Percentiles rank a stretch among this genome's conserved stretches.
phyloP scores from a whole-genome alignment of 768 basidiomycete genomes.

The Collybia mongolica region DNA sequence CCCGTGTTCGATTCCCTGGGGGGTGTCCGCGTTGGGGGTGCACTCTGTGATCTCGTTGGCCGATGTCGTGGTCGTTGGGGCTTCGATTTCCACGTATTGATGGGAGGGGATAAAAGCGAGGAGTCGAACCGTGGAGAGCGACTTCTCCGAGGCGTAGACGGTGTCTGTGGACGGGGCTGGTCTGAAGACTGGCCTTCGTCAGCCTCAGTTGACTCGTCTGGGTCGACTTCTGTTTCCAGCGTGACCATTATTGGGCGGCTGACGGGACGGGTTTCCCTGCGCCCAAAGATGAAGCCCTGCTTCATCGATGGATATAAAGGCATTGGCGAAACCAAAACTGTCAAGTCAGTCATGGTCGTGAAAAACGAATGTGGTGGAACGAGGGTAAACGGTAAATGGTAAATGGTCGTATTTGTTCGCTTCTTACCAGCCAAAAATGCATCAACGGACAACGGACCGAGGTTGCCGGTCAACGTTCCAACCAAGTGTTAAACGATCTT shows the following conservation, averaged over 20 bases:
- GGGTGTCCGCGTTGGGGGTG: constrained; percentile 37
- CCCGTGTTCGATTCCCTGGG: constrained; percentile 3
- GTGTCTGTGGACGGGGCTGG: not conserved
- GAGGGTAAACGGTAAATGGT: not conserved
- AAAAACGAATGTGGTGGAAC: not conserved
- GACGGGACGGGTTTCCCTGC: constrained; percentile 22
- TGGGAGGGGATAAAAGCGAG: constrained; percentile 44
- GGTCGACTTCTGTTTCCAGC: constrained; percentile 31
- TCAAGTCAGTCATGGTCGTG: constrained; percentile 48
- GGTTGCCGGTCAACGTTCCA: too few relatives aligned
- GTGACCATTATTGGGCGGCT: constrained; percentile 41
- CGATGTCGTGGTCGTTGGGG: constrained; percentile 29
- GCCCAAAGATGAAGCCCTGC: constrained; percentile 29
- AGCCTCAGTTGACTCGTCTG: constrained; percentile 19
- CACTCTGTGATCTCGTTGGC: constrained; percentile 46
- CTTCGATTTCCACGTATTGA: constrained; percentile 44
- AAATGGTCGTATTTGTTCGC: too few relatives aligned
- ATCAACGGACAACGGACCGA: too few relatives aligned
- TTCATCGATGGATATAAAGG: constrained; percentile 37
- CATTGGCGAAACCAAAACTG: constrained; percentile 48
- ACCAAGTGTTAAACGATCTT: too few relatives aligned
- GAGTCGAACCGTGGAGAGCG: constrained; percentile 26
- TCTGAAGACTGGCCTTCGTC: constrained; percentile 2
- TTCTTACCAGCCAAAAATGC: too few relatives aligned
- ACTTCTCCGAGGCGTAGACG: constrained; percentile 7